Percentiles rank a stretch among this genome's conserved stretches.
These are phyloP conservation scores for Pyropia haitanensis DNA, from an alignment of 23 red algal genomes.

Conservation along the genomic window DNA sequence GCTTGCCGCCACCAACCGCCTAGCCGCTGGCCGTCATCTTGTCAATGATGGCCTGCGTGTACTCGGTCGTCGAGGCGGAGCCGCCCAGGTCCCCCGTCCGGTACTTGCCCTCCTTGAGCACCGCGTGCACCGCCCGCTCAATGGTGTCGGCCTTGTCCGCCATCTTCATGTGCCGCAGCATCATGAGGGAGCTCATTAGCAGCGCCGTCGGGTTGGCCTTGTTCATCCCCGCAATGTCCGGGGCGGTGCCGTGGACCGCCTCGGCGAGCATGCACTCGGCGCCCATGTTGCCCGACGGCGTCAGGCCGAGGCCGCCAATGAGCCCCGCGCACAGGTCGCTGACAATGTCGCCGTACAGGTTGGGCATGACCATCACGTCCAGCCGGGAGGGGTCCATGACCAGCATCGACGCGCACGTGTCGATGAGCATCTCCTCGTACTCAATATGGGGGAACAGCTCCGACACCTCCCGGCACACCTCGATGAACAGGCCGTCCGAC, in stretches of 20 bases:
- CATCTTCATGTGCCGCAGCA: slow-evolving; percentile 91
- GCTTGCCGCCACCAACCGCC: too few relatives aligned
- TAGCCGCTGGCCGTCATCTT: slow-evolving; percentile 19
- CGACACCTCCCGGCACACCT: slow-evolving; percentile 64
- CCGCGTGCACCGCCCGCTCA: slow-evolving; percentile 50
- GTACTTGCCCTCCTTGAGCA: slow-evolving; percentile 52
- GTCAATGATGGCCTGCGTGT: slow-evolving; percentile 81
- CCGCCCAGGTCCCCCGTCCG: slow-evolving; percentile 88
- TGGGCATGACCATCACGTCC: slow-evolving; percentile 98
- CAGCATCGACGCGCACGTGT: slow-evolving; percentile 48
- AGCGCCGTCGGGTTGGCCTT: slow-evolving; percentile 90
- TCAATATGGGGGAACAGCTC: slow-evolving; percentile 34
- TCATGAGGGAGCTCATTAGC: slow-evolving; percentile 81
- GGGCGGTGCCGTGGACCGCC: slow-evolving; percentile 91
- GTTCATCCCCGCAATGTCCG: slow-evolving; percentile 84
- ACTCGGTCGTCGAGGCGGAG: slow-evolving; percentile 53
- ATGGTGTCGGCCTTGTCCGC: slow-evolving; percentile 65
- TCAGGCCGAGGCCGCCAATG: slow-evolving; percentile 88
- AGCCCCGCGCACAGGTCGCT: slow-evolving; percentile 91
- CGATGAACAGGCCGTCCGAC: slow-evolving; percentile 86
- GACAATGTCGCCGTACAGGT: slow-evolving; percentile 95
- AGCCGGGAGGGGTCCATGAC: slow-evolving; percentile 67
- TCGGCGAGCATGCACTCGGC: slow-evolving; percentile 67
- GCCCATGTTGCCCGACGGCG: slow-evolving; percentile 86
- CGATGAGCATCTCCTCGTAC: slow-evolving; percentile 78